Evolutionary conservation across 208 protist genomes (phyloP).

Genomic region (Acanthamoeba quina): DNA sequence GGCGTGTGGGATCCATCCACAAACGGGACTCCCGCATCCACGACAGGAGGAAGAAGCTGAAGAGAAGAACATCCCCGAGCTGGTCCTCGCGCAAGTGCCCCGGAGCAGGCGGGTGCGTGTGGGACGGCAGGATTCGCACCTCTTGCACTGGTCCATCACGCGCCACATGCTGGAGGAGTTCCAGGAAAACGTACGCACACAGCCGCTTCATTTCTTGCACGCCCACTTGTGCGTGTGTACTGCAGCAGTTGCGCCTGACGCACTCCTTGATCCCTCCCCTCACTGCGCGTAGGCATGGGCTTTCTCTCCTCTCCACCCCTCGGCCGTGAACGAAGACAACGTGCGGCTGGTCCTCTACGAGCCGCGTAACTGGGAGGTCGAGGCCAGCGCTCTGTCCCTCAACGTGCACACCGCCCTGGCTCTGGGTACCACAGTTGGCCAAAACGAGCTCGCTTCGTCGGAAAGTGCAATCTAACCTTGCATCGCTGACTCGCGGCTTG

Average conservation of each 20-base stretch:
- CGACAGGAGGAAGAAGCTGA: too few species aligned
- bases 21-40: too few species aligned
- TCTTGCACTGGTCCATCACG: neutral
- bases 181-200: neutral
- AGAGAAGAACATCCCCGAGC: neutral
- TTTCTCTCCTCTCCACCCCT: conserved; percentile 41
- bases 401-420: conserved; percentile 38
- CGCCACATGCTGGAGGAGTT: conserved; percentile 38
- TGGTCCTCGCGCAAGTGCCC: neutral
- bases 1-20: too few species aligned
- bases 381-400: conserved; percentile 11
- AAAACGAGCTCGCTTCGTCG: too few species aligned
- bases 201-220: neutral
- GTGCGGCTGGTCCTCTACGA: conserved; percentile 37
- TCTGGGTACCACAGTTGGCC: too few species aligned
- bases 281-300: neutral
- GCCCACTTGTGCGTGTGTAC: neutral
- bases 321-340: conserved; percentile 49
- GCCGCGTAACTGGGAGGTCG: neutral
- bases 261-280: neutral
- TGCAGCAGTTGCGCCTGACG: too few species aligned
- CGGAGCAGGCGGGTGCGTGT: neutral
- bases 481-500: neutral
- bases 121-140: neutral
- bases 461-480: too few species aligned